These are phyloP conservation scores for Haplographium delicatum DNA, from an alignment of 495 filamentous ascomycete genomes.

Conservation along the genomic window DNA sequence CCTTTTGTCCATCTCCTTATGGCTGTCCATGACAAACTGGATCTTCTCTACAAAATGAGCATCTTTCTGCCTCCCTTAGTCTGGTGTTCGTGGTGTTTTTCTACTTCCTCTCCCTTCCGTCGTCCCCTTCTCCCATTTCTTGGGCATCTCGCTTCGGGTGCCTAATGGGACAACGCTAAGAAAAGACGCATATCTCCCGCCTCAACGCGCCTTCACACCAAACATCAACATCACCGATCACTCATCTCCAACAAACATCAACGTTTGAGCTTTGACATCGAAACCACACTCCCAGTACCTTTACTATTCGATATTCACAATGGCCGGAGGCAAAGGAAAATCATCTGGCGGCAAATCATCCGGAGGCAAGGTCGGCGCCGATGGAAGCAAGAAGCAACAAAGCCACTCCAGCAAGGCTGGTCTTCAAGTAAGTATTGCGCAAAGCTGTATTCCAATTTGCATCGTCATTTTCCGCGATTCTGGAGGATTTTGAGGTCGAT, in stretches of 20 bases:
- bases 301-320: slow-evolving; percentile 31
- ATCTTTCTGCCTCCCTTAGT: neutral
- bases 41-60: neutral
- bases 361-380: slow-evolving; percentile 79
- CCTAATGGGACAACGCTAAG: slow-evolving; percentile 16
- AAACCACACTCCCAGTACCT: neutral
- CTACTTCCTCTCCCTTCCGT: slow-evolving; percentile 4
- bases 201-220: slow-evolving; percentile 23
- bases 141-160: slow-evolving; percentile 16
- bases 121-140: neutral
- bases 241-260: slow-evolving; percentile 18
- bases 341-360: slow-evolving; percentile 84
- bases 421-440: slow-evolving; percentile 76
- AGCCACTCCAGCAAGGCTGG: slow-evolving; percentile 98
- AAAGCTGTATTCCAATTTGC: neutral
- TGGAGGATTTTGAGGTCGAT: neutral
- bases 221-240: slow-evolving; percentile 18
- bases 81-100: slow-evolving; percentile 12
- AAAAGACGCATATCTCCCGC: slow-evolving; percentile 17
- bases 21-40: neutral
- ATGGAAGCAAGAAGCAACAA: slow-evolving; percentile 84
- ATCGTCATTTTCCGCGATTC: neutral
- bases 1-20: neutral
- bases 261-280: neutral
- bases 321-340: slow-evolving; percentile 91